Percentiles rank a stretch among this genome's conserved stretches.
Conservation (phyloP, 2,329 filamentous ascomycete genomes). For the Eurotiales sp. region DNA sequence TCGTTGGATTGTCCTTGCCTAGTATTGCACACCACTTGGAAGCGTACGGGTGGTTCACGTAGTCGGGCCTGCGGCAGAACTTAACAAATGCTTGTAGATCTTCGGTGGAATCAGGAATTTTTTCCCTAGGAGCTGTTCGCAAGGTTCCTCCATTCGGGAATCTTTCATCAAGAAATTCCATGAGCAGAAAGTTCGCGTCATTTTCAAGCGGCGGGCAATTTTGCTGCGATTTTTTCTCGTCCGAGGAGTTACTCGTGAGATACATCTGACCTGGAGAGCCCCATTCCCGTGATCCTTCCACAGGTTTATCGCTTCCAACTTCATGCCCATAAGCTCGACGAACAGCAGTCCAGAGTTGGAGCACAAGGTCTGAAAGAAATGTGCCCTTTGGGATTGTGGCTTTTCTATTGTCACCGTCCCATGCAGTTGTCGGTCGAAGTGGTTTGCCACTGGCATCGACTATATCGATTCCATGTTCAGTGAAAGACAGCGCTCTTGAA, state of each 20-base stretch:
- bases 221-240: neutral
- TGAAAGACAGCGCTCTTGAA: neutral
- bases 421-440: neutral
- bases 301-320: too few relatives aligned
- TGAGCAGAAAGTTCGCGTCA: neutral
- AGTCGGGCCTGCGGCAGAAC: neutral
- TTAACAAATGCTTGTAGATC: neutral
- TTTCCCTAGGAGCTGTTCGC: neutral
- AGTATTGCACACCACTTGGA: neutral
- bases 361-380: neutral
- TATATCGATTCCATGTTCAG: neutral
- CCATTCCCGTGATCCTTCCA: too few relatives aligned
- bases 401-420: neutral
- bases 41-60: conserved; percentile 1
- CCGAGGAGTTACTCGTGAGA: too few relatives aligned
- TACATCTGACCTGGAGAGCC: too few relatives aligned
- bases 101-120: neutral
- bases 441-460: neutral
- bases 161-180: neutral
- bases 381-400: neutral
- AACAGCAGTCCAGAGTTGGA: neutral
- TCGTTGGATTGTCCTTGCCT: neutral
- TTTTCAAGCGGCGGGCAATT: neutral
- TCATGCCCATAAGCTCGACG: neutral
- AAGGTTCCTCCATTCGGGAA: neutral